These are phyloP conservation scores for Gnetum montanum DNA, from an alignment of 75 land plant species.

Conservation along the genomic window DNA sequence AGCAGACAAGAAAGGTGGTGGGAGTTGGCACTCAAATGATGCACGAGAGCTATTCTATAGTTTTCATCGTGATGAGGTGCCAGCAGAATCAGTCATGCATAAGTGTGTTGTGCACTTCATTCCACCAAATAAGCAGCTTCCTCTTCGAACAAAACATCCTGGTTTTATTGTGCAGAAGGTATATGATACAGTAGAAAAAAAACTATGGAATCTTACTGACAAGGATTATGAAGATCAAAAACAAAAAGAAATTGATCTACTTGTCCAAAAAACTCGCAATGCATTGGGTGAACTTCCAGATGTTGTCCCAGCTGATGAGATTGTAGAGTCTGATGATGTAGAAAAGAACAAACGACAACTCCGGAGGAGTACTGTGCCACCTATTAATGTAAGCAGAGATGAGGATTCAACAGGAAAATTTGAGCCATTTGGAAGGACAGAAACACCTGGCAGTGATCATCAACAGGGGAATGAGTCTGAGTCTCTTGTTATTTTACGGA, in stretches of 20 bases:
- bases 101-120: slow-evolving; percentile 94
- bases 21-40: slow-evolving; percentile 69
- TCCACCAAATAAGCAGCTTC: slow-evolving; percentile 70
- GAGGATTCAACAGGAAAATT: slow-evolving; percentile 29
- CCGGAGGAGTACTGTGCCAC: slow-evolving; percentile 39
- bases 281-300: slow-evolving; percentile 81
- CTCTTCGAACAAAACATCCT: slow-evolving; percentile 67
- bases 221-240: slow-evolving; percentile 83
- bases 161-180: slow-evolving; percentile 95
- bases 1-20: slow-evolving; percentile 83
- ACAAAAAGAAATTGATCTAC: slow-evolving; percentile 82
- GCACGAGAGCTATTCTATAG: slow-evolving; percentile 96
- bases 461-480: slow-evolving; percentile 21
- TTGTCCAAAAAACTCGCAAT: slow-evolving; percentile 75
- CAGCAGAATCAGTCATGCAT: slow-evolving; percentile 98
- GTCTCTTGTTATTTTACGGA: slow-evolving; percentile 29
- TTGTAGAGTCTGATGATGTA: slow-evolving; percentile 31
- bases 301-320: slow-evolving; percentile 44
- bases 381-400: slow-evolving; percentile 50
- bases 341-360: slow-evolving; percentile 25
- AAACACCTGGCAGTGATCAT: slow-evolving; percentile 66
- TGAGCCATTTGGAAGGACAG: slow-evolving; percentile 26
- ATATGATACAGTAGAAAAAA: slow-evolving; percentile 73
- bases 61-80: slow-evolving; percentile 87
- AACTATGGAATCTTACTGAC: slow-evolving; percentile 79